These are phyloP conservation scores for Globisporangium mamillatum DNA, from an alignment of 352 stramenopile genomes.

Conservation along the genomic window DNA sequence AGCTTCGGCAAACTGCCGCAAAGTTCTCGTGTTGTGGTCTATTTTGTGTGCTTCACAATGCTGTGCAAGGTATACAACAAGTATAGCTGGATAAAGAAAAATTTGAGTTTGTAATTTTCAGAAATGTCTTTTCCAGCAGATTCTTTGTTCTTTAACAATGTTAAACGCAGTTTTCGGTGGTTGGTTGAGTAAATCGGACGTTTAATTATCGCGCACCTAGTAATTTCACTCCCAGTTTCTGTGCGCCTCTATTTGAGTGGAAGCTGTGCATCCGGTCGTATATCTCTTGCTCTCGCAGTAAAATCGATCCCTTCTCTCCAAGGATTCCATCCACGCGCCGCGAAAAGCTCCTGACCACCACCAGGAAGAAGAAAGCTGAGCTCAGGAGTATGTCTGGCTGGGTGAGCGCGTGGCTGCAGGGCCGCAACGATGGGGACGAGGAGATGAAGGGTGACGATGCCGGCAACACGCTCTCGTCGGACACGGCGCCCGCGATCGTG, in stretches of 20 bases:
- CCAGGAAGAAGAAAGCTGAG: neutral
- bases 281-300: neutral
- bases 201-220: neutral
- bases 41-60: no score
- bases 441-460: slow-evolving; percentile 33
- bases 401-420: slow-evolving; percentile 56
- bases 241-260: slow-evolving; percentile 11
- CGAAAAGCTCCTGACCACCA: neutral
- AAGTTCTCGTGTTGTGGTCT: no score
- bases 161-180: neutral
- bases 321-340: neutral
- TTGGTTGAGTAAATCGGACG: neutral
- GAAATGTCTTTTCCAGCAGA: neutral
- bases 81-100: no score
- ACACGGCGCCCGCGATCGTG: slow-evolving; percentile 14
- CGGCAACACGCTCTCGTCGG: slow-evolving; percentile 6
- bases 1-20: no score
- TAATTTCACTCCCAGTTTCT: neutral
- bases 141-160: no score
- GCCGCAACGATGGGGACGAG: slow-evolving; percentile 39
- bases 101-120: no score
- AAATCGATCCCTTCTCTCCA: neutral
- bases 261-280: neutral
- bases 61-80: no score
- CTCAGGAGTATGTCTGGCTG: slow-evolving; percentile 40